Percentiles rank a stretch among this genome's conserved stretches.
Conservation (phyloP, 768 basidiomycete species). For the Trichaptum fuscoviolaceum region DNA sequence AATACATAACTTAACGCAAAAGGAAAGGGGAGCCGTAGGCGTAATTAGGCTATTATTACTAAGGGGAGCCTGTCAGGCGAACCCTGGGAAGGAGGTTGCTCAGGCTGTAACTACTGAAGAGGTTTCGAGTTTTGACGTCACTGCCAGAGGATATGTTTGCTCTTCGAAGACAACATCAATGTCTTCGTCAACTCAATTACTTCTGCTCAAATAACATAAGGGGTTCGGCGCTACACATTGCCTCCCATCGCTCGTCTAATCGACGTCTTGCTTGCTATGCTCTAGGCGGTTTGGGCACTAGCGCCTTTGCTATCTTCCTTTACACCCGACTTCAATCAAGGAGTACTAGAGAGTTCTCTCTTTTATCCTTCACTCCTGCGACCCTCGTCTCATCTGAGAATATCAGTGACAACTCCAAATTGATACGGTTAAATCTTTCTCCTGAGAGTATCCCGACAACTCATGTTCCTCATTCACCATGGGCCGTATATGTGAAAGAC, state of each 20-base stretch:
- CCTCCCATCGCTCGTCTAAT: neutral
- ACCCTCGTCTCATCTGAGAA: conserved; percentile 48
- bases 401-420: conserved; percentile 53
- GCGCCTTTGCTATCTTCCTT: neutral
- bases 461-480: conserved; percentile 39
- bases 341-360: neutral
- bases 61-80: no score
- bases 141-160: neutral
- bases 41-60: no score
- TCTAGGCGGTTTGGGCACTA: neutral
- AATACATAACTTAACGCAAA: no score
- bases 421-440: conserved; percentile 59
- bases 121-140: neutral
- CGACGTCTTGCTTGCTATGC: neutral
- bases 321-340: neutral
- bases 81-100: no score
- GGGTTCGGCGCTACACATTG: neutral
- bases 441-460: conserved; percentile 23
- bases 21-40: no score
- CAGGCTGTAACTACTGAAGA: no score
- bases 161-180: neutral
- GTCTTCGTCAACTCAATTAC: neutral
- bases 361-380: conserved; percentile 43
- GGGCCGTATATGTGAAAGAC: conserved; percentile 79
- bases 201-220: neutral